Percentiles rank a stretch among this genome's conserved stretches.
Evolutionary conservation across 371 early-diverging fungal species (phyloP).

Genomic region (Quaeritorhiza haematococci): DNA sequence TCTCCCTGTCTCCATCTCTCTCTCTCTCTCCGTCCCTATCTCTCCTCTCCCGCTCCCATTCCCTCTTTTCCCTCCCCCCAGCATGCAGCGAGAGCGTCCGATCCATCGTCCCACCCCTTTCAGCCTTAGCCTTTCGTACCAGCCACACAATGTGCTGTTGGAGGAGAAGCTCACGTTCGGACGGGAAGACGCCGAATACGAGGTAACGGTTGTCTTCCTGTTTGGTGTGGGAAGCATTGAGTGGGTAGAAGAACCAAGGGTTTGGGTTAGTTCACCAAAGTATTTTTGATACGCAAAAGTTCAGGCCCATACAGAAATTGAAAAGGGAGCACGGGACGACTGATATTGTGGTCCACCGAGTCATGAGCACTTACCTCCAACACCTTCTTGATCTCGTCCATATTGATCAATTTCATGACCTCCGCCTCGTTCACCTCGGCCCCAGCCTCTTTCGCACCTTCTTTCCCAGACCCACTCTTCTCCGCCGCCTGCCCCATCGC

Average conservation of each 20-base stretch:
- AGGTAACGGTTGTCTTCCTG: conserved; percentile 37
- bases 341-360: neutral
- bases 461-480: conserved; percentile 18
- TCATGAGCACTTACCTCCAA: conserved; percentile 24
- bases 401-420: conserved; percentile 26
- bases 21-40: too few species aligned
- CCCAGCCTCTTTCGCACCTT: conserved; percentile 23
- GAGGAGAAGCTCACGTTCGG: conserved; percentile 30
- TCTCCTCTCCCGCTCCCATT: too few species aligned
- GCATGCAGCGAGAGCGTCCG: conserved; percentile 23
- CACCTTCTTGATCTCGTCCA: conserved; percentile 35
- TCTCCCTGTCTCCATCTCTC: too few species aligned
- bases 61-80: too few species aligned
- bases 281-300: neutral
- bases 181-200: conserved; percentile 16
- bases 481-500: neutral
- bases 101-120: conserved; percentile 34
- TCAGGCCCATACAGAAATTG: too few species aligned
- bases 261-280: too few species aligned
- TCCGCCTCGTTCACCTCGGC: conserved; percentile 15
- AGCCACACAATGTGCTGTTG: conserved; percentile 24
- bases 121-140: conserved; percentile 18
- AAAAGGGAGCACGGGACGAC: too few species aligned
- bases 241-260: neutral
- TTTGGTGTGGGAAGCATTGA: neutral